Conservation (phyloP, 768 basidiomycete species). For the Grammothele lineata region DNA sequence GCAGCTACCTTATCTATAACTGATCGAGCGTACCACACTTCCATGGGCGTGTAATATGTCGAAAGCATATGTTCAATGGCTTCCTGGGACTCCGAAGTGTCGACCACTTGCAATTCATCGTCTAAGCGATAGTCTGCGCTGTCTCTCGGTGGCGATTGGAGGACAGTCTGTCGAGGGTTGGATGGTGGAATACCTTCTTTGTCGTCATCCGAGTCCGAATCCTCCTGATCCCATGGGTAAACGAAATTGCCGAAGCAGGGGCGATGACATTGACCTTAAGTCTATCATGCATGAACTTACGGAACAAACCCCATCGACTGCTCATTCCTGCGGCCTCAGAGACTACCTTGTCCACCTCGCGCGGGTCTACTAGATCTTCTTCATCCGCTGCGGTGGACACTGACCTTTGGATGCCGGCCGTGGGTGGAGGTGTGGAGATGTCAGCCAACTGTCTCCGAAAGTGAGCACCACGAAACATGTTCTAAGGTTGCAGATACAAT, state of each 20-base stretch:
- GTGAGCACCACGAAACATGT: neutral
- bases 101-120: conserved; percentile 30
- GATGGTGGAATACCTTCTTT: too few relatives aligned
- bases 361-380: conserved; percentile 67
- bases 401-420: neutral
- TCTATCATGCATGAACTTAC: conserved; percentile 77
- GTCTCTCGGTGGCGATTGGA: too few relatives aligned
- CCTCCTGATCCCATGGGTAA: conserved; percentile 18
- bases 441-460: conserved; percentile 8
- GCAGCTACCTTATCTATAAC: conserved; percentile 84
- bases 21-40: conserved; percentile 85
- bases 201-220: conserved; percentile 12
- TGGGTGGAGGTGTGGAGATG: neutral
- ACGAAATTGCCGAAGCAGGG: neutral
- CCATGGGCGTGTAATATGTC: conserved; percentile 83
- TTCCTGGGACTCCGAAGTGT: conserved; percentile 48
- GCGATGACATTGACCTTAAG: conserved; percentile 44
- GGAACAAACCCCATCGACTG: conserved; percentile 88
- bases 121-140: too few relatives aligned
- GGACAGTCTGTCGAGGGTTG: too few relatives aligned
- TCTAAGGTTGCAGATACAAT: too few relatives aligned
- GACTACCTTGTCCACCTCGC: conserved; percentile 89
- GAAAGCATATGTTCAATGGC: conserved; percentile 64
- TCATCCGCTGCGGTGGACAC: conserved; percentile 25
- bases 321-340: conserved; percentile 88